These are phyloP conservation scores for Botryotinia convoluta DNA, from an alignment of 2,329 filamentous ascomycete genomes.

Conservation along the genomic window DNA sequence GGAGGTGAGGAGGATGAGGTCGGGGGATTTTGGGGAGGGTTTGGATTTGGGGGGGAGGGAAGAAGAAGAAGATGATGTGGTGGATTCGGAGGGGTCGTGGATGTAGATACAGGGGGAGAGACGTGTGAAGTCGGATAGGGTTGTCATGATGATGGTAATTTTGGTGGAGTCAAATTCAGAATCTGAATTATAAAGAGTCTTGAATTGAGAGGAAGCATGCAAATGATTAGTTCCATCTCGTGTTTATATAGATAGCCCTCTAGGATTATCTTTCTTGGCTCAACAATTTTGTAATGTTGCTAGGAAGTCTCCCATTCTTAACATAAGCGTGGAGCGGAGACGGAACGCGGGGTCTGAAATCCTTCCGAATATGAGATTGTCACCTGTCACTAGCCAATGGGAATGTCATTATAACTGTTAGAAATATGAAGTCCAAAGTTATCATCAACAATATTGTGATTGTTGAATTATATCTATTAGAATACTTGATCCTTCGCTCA, in stretches of 20 bases:
- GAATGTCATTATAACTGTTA: background rate
- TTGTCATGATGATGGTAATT: background rate
- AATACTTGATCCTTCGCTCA: background rate
- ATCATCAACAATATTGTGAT: background rate
- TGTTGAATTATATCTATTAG: too few relatives aligned
- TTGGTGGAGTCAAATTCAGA: background rate
- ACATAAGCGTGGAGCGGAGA: background rate
- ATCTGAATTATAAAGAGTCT: background rate
- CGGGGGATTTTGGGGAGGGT: constrained; percentile 27
- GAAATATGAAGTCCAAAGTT: background rate
- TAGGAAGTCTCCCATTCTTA: background rate
- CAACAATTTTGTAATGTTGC: background rate
- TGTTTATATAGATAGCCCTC: background rate
- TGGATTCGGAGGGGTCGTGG: constrained; percentile 41
- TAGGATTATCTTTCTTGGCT: background rate
- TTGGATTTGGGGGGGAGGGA: background rate
- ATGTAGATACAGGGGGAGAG: constrained; percentile 28
- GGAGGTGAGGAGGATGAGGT: constrained; percentile 46
- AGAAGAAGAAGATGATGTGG: constrained; percentile 31
- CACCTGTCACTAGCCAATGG: background rate
- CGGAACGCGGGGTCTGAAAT: background rate
- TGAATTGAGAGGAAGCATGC: background rate
- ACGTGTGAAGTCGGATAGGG: background rate
- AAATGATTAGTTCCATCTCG: fast-evolving
- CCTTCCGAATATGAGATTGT: background rate